Conservation (phyloP, 176 grass and related monocot genomes). For the Avena eriantha region DNA sequence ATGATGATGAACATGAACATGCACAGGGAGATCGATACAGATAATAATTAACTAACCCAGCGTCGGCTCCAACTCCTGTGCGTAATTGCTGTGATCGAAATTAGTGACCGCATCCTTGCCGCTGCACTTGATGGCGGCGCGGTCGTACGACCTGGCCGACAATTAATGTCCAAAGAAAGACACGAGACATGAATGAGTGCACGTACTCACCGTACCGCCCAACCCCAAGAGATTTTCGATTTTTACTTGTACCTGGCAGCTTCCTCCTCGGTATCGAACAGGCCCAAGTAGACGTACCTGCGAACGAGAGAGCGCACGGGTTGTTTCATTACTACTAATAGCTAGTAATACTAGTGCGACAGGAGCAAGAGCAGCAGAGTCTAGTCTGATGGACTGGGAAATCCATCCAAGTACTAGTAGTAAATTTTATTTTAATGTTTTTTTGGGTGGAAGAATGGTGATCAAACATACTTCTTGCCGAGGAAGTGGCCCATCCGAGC, state of each 20-base stretch:
- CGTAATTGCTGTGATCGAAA: constrained; percentile 76
- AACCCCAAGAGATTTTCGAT: not conserved
- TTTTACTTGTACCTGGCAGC: constrained; percentile 74
- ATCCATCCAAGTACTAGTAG: too few relatives aligned
- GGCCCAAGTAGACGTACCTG: constrained; percentile 88
- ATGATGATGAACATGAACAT: not conserved
- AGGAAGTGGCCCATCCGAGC: constrained; percentile 96
- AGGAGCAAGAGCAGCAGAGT: too few relatives aligned
- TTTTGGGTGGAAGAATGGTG: not conserved
- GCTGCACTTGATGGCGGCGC: constrained; percentile 82
- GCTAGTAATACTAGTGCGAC: too few relatives aligned
- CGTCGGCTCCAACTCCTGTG: constrained; percentile 64
- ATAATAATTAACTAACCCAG: constrained; percentile 10
- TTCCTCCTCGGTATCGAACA: constrained; percentile 91
- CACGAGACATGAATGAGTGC: constrained; percentile 42
- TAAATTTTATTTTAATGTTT: too few relatives aligned
- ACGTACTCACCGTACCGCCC: not conserved
- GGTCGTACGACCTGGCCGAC: constrained; percentile 74
- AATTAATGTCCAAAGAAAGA: not conserved
- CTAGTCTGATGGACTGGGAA: too few relatives aligned
- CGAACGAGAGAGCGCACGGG: not conserved
- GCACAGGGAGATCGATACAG: not conserved
- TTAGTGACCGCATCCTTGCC: constrained; percentile 86
- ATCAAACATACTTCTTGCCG: constrained; percentile 77
- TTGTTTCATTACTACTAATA: too few relatives aligned